Evolutionary conservation across 2,329 filamentous ascomycete species (phyloP).

Genomic region (Cladorrhinum sp.): DNA sequence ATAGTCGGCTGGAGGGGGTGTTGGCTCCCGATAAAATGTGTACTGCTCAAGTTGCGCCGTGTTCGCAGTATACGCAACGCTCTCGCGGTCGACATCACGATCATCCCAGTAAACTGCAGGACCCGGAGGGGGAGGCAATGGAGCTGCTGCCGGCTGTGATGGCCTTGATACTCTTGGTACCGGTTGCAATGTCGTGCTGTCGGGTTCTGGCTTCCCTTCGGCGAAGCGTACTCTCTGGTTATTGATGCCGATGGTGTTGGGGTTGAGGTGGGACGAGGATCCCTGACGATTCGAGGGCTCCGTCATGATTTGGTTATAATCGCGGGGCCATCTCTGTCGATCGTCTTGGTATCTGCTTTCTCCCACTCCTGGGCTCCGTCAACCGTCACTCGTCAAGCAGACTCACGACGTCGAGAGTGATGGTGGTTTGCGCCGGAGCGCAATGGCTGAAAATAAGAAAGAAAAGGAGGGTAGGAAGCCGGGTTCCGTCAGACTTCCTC

Average conservation of each 20-base stretch:
- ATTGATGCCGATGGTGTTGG: conserved; percentile 9
- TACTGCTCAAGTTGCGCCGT: conserved; percentile 30
- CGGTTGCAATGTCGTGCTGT: not conserved
- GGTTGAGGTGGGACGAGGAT: conserved; percentile 10
- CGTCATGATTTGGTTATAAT: conserved; percentile 18
- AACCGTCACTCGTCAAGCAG: not conserved
- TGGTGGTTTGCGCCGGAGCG: conserved; percentile 17
- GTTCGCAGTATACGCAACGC: not conserved
- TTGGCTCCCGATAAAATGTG: conserved; percentile 42
- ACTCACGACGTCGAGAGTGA: conserved; percentile 2
- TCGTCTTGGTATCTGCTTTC: not conserved
- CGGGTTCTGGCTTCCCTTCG: conserved; percentile 17
- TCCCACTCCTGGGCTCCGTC: not conserved
- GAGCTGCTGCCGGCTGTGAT: conserved; percentile 1
- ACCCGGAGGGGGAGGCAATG: conserved; percentile 7
- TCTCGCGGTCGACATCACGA: conserved; percentile 11
- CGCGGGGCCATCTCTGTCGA: conserved; percentile 18
- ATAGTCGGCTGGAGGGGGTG: conserved; percentile 34
- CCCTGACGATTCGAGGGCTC: conserved; percentile 14
- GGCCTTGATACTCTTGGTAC: not conserved
- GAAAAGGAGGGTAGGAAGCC: conserved; percentile 4
- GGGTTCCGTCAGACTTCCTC: not conserved
- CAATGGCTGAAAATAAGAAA: conserved; percentile 2
- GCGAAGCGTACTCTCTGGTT: conserved; percentile 21
- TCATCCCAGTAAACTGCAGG: conserved; percentile 32